Percentiles rank a stretch among this genome's conserved stretches.
phyloP scores from a whole-genome alignment of 352 stramenopile genomes.

The Saprolegnia diclina region DNA sequence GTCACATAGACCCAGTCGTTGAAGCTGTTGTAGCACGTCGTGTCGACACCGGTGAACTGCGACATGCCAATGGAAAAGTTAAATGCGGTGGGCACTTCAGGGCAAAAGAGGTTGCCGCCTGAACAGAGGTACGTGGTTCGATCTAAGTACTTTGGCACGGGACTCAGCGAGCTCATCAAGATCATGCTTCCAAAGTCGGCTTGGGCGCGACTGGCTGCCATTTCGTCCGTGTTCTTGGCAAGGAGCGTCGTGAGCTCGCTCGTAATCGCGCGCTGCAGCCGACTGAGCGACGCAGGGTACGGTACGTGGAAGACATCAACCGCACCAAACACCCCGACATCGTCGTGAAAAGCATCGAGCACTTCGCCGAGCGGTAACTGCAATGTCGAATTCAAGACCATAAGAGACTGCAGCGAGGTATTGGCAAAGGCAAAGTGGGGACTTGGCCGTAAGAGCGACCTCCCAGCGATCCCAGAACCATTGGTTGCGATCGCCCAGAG shows the following conservation, averaged over 20 bases:
- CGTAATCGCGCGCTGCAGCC: not conserved
- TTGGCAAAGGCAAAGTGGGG: constrained; percentile 17
- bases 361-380: not conserved
- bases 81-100: not conserved
- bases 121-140: not conserved
- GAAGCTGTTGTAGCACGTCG: not conserved
- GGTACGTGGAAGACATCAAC: constrained; percentile 10
- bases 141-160: not conserved
- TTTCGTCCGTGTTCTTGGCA: too few species aligned
- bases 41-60: not conserved
- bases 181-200: not conserved
- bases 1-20: not conserved
- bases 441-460: not conserved
- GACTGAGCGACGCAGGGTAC: not conserved
- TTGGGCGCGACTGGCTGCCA: not conserved
- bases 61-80: not conserved
- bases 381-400: constrained; percentile 11
- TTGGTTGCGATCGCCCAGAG: constrained; percentile 20
- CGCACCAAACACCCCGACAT: constrained; percentile 16
- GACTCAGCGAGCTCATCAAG: not conserved
- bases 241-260: not conserved
- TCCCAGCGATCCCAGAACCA: not conserved
- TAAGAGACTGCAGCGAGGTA: not conserved
- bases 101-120: not conserved
- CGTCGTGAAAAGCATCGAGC: not conserved